Conservation (phyloP, 2,329 filamentous ascomycete genomes). For the Alternaria infectoria region DNA sequence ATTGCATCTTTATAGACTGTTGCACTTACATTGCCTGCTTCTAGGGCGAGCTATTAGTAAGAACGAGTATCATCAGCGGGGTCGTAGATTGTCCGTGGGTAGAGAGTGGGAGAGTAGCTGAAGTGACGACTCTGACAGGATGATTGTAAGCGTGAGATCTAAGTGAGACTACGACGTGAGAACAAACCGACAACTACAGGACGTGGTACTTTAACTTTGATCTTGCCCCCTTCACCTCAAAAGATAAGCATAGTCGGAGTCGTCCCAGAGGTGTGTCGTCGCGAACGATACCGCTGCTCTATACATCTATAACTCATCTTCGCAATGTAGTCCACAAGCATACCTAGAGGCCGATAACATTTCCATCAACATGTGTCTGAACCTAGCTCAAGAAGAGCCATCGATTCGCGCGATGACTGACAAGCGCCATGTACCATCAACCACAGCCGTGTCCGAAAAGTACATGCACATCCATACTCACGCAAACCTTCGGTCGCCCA, state of each 20-base stretch:
- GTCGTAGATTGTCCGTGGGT: not conserved
- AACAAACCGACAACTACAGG: fast-evolving
- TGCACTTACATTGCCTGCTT: not conserved
- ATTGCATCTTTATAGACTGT: fast-evolving
- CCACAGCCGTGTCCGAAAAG: not conserved
- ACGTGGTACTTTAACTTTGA: not conserved
- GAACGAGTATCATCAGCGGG: not conserved
- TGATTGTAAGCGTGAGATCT: not conserved
- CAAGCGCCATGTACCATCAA: not conserved
- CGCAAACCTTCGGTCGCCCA: not conserved
- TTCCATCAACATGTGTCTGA: too few species aligned
- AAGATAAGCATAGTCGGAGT: not conserved
- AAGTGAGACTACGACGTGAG: too few species aligned
- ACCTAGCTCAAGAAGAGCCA: not conserved
- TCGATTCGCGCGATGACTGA: not conserved
- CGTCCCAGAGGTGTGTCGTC: not conserved
- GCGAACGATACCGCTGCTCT: not conserved
- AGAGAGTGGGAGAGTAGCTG: not conserved
- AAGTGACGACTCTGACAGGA: not conserved
- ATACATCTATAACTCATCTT: not conserved
- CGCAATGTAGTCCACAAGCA: fast-evolving
- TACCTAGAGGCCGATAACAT: not conserved
- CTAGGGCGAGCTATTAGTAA: not conserved
- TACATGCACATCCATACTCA: not conserved
- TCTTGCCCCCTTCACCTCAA: not conserved